Evolutionary conservation across 83 land plant genomes (phyloP).

Genomic region (Diphasiastrum complanatum): DNA sequence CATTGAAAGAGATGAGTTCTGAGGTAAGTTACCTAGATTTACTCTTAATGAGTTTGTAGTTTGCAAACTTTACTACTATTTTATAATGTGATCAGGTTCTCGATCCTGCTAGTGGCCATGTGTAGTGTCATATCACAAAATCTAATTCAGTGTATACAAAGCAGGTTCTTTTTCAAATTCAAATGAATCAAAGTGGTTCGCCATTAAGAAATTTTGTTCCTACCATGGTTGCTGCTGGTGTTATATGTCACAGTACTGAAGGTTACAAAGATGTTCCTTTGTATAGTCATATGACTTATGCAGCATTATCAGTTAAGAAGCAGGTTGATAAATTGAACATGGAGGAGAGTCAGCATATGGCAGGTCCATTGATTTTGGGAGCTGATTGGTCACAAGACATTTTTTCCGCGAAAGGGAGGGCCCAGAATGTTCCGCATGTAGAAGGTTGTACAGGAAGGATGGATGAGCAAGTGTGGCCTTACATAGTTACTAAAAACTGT

Average conservation of each 20-base stretch:
- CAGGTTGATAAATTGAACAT: too few relatives aligned
- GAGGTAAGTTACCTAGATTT: slow-evolving; percentile 26
- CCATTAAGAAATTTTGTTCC: slow-evolving; percentile 21
- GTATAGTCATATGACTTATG: slow-evolving; percentile 17
- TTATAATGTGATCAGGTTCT: neutral
- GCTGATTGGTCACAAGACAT: too few relatives aligned
- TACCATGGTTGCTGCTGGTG: slow-evolving; percentile 28
- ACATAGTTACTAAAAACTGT: slow-evolving; percentile 26
- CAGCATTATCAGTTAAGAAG: neutral
- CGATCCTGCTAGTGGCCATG: too few relatives aligned
- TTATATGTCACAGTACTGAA: slow-evolving; percentile 15
- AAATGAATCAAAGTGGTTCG: slow-evolving; percentile 21
- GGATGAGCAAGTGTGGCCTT: slow-evolving; percentile 24
- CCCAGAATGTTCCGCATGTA: neutral
- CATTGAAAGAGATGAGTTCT: slow-evolving; percentile 26
- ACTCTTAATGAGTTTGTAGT: neutral
- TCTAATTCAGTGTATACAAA: neutral
- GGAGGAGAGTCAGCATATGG: too few relatives aligned
- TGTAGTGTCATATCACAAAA: too few relatives aligned
- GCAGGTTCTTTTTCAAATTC: slow-evolving; percentile 34
- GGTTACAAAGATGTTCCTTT: slow-evolving; percentile 21
- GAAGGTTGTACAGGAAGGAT: slow-evolving; percentile 13
- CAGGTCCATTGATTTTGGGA: too few relatives aligned
- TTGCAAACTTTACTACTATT: too few relatives aligned
- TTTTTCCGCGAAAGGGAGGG: slow-evolving; percentile 2